Percentiles rank a stretch among this genome's conserved stretches.
Conservation (phyloP, 257 asterid species). For the Solanum pinnatisectum region DNA sequence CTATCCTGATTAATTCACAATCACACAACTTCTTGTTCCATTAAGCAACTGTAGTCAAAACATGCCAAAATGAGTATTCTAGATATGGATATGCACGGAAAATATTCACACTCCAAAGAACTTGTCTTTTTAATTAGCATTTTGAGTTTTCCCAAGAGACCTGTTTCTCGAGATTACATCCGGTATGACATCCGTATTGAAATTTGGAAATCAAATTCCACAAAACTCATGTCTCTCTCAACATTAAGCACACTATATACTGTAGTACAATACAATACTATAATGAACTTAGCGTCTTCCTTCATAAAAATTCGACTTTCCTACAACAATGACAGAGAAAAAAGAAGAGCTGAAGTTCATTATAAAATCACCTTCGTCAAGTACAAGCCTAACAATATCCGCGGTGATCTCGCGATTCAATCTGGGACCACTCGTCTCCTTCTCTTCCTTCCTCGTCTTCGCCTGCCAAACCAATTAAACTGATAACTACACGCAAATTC, state of each 20-base stretch:
- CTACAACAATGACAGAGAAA: background rate
- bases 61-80: background rate
- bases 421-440: slow-evolving; percentile 39
- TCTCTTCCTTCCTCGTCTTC: slow-evolving; percentile 33
- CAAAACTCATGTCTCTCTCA: background rate
- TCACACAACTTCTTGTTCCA: background rate
- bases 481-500: background rate
- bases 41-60: background rate
- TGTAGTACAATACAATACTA: background rate
- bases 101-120: background rate
- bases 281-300: background rate
- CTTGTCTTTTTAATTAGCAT: background rate
- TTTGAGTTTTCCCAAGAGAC: background rate
- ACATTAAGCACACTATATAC: background rate
- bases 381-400: slow-evolving; percentile 54
- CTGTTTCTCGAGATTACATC: background rate
- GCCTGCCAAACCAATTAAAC: slow-evolving; percentile 17
- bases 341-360: background rate
- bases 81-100: background rate
- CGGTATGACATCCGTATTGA: background rate
- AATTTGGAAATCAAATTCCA: background rate
- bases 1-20: background rate
- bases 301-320: background rate
- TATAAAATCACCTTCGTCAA: slow-evolving; percentile 46
- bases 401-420: slow-evolving; percentile 59